Evolutionary conservation across 1,284 basidiomycete genomes (phyloP), one percentile per base, ranked within the genome.

Genomic region (Acaromyces ingoldii): DNA sequence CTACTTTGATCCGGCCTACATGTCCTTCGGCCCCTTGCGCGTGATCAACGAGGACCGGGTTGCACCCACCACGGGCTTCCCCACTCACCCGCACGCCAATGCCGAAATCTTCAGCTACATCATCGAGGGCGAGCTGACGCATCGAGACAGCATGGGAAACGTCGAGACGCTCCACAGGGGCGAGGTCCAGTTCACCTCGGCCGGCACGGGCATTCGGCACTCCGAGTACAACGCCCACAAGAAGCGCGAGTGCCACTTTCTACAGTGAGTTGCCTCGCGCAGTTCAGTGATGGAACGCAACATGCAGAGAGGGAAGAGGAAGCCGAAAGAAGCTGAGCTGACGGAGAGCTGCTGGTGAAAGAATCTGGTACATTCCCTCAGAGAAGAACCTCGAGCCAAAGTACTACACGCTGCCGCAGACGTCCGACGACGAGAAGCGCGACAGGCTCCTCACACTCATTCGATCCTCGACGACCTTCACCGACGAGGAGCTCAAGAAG

Each of bases 51-150:
- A 95, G 76, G 91, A 95, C 69, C 83, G 89, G 29, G 89, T 95
- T 25, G 82, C 82, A 2, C 78, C 87, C 3, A 72, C 77, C 2
- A 85, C 83, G 6, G 92, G 91, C 0, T 96, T 96, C 65, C 89
- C 88, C 3, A 85, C 84, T 0, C 91, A 96, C 60, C 81, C 74
- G 7, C 92, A 96, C 73, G 80, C 83, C 29, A 52, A 62, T 37
- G 61, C 89, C 64, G 90, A 97, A 72, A 96, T 96, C 63, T 95
- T 92, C 78, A 86, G 85, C 1, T 92, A 95, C 63, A 77, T 91
- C 44, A 82, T 91, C 28, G 70, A 77, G n/a, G 89, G 89, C 2
- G 80, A 85, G 64, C 79, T 91, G 24, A 84, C 88, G 65, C 87
- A 91, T 57, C 59, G 48, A 77, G 77, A 96, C 77, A 86, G 84